phyloP scores from a whole-genome alignment of 1,284 basidiomycete species.

The Marasmius oreades region DNA sequence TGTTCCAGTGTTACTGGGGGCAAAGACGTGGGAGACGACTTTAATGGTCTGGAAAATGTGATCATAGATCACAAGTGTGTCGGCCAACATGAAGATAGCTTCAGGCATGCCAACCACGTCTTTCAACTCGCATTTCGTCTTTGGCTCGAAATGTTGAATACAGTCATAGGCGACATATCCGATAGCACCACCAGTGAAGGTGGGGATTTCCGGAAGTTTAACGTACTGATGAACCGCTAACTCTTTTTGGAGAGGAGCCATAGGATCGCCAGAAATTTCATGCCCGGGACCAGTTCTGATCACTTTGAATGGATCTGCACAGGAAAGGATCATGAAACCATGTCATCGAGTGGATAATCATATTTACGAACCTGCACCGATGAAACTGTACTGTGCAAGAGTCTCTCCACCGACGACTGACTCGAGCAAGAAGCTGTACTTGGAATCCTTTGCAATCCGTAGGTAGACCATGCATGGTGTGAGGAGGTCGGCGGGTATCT shows the following conservation, averaged over 20 bases:
- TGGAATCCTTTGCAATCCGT: conserved; percentile 87
- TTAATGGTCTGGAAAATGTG: conserved; percentile 95
- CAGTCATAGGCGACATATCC: conserved; percentile 98
- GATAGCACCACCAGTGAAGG: conserved; percentile 97
- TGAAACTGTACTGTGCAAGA: conserved; percentile 92
- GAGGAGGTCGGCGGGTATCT: conserved; percentile 92
- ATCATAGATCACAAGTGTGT: conserved; percentile 94
- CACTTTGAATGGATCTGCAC: conserved; percentile 86
- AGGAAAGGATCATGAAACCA: conserved; percentile 4
- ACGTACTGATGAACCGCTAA: conserved; percentile 87
- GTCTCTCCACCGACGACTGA: conserved; percentile 91
- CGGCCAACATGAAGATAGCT: conserved; percentile 94
- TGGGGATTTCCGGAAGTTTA: conserved; percentile 86
- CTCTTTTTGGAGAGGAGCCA: conserved; percentile 82
- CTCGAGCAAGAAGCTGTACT: conserved; percentile 91
- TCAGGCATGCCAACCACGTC: conserved; percentile 89
- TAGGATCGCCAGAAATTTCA: conserved; percentile 85
- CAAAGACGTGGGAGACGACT: conserved; percentile 93
- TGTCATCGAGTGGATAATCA: background rate
- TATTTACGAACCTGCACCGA: conserved; percentile 79
- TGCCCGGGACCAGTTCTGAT: conserved; percentile 87
- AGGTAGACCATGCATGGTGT: conserved; percentile 98
- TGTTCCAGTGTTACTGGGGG: conserved; percentile 62
- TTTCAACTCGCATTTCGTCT: conserved; percentile 70
- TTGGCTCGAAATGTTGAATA: conserved; percentile 95